A percentile compares a stretch with the other conserved stretches of the same genome.
Evolutionary conservation across 768 basidiomycete species (phyloP).

Genomic region (Pleurotus djamor): DNA sequence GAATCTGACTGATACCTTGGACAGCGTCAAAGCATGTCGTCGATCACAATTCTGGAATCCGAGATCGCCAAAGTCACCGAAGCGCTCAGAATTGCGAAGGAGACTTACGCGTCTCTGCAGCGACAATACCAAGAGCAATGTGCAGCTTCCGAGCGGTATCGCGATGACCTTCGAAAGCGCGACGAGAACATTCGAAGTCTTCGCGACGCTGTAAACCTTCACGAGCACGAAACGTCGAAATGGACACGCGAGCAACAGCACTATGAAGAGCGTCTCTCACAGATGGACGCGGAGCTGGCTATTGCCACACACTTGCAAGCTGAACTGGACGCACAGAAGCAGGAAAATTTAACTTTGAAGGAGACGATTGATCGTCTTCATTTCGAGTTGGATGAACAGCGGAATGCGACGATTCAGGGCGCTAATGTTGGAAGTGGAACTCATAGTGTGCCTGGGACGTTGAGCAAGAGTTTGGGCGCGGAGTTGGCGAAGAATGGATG

Average conservation of each 20-base stretch:
- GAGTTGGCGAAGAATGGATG: slow-evolving; percentile 55
- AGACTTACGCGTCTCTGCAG: slow-evolving; percentile 74
- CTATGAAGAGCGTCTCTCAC: slow-evolving; percentile 68
- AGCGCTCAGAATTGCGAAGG: slow-evolving; percentile 68
- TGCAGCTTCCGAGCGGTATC: slow-evolving; percentile 77
- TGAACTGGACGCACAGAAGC: slow-evolving; percentile 88
- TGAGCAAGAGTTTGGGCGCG: slow-evolving; percentile 76
- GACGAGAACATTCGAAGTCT: slow-evolving; percentile 71
- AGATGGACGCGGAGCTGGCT: slow-evolving; percentile 71
- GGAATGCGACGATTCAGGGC: slow-evolving; percentile 39
- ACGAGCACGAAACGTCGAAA: slow-evolving; percentile 66
- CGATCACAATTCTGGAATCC: slow-evolving; percentile 70
- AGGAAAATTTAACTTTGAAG: slow-evolving; percentile 89
- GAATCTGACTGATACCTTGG: not conserved
- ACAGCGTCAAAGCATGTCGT: slow-evolving; percentile 61
- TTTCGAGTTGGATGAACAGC: slow-evolving; percentile 92
- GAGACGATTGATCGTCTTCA: slow-evolving; percentile 96
- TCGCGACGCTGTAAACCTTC: slow-evolving; percentile 56
- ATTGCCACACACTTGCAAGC: slow-evolving; percentile 70
- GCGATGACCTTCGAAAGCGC: slow-evolving; percentile 68
- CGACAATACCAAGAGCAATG: slow-evolving; percentile 90
- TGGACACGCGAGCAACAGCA: slow-evolving; percentile 64
- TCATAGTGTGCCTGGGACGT: slow-evolving; percentile 51
- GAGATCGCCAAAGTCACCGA: slow-evolving; percentile 79
- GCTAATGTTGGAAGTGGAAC: slow-evolving; percentile 33